Evolutionary conservation across 2,329 filamentous ascomycete genomes (phyloP), one percentile per base, ranked within the genome.

Genomic region (Fusarium pseudograminearum): DNA sequence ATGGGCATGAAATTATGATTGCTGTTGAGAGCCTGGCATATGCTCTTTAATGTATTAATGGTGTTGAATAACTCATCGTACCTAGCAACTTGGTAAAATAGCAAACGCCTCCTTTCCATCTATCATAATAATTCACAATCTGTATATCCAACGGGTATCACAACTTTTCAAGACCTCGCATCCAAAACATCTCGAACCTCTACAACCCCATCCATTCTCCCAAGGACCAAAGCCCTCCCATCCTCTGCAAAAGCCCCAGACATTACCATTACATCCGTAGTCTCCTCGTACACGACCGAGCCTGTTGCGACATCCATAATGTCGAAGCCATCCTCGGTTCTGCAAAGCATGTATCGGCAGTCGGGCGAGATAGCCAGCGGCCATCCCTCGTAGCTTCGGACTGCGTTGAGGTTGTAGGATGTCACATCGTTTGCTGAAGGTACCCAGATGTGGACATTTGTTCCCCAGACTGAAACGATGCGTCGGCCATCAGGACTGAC

Each of bases 291-390:
- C 0, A 79, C 61, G 1, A 81, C 67, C 4, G 57, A 59, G 0
- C 81, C 81, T 2, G 80, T 78, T 12, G 63, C 65, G 28, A 80
- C 69, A 15, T 83, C 79, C 72, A 80, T 80, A 20, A 83, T 68
- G 24, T 83, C 81, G 54, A 83, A 79, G 9, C 81, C 81, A 5
- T 78, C 76, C 54, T 83, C 81, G 1, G 78, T 83, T 61, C 81
- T 75, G 65, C 79, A 80, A 20, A 72, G 75, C 71, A 83, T 73
- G 64, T 77, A 81, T 44, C 76, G 66, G 26, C 77, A 77, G 62
- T 83, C 79, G 3, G 78, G 72, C 6, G 81, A 83, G 33, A 82
- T 74, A 38, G 74, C 76, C 53, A 83, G 68, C 22, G 81, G 81
- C 80, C 80, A 83, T 28, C 81, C 81, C 61, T 83, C 81, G 16